These are phyloP conservation scores for Aspergillus avenaceus DNA, from an alignment of 495 filamentous ascomycete genomes.

Conservation along the genomic window DNA sequence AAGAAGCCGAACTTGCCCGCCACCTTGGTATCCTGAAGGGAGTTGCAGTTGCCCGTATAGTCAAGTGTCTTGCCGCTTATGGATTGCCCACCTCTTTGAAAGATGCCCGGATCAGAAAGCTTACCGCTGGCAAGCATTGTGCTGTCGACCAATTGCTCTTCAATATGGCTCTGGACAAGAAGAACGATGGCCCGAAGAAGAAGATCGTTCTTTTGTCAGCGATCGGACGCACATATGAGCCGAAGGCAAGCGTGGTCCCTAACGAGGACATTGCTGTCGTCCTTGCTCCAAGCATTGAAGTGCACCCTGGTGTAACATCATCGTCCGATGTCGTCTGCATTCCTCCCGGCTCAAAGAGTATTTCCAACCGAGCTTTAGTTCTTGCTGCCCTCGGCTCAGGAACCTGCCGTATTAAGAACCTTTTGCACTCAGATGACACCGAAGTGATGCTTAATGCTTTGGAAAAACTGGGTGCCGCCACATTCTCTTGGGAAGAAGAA, in stretches of 20 bases:
- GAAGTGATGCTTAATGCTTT: slow-evolving; percentile 95
- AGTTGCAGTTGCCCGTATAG: slow-evolving; percentile 81
- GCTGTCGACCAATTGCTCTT: slow-evolving; percentile 82
- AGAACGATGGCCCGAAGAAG: slow-evolving; percentile 94
- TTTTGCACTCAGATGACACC: slow-evolving; percentile 95
- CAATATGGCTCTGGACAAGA: slow-evolving; percentile 98
- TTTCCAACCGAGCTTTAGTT: slow-evolving; percentile 92
- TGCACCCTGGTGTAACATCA: slow-evolving; percentile 63
- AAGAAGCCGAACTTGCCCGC: slow-evolving; percentile 89
- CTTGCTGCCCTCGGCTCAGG: slow-evolving; percentile 88
- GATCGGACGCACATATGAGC: slow-evolving; percentile 84
- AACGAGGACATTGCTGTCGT: slow-evolving; percentile 83
- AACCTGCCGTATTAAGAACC: slow-evolving; percentile 80
- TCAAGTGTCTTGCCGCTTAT: slow-evolving; percentile 91
- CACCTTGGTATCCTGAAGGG: slow-evolving; percentile 84
- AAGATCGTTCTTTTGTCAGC: slow-evolving; percentile 93
- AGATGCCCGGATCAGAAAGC: slow-evolving; percentile 77
- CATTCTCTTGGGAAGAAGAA: slow-evolving; percentile 90
- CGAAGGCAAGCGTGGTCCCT: slow-evolving; percentile 78
- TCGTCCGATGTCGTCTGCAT: slow-evolving; percentile 67
- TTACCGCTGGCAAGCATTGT: slow-evolving; percentile 84
- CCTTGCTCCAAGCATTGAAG: slow-evolving; percentile 72
- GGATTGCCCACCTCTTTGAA: slow-evolving; percentile 82
- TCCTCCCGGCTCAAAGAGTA: slow-evolving; percentile 95
- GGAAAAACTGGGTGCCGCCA: slow-evolving; percentile 77